Evolutionary conservation across 257 asterid species (phyloP), one percentile per base, ranked within the genome.

Genomic region (Nicotiana benthamiana): DNA sequence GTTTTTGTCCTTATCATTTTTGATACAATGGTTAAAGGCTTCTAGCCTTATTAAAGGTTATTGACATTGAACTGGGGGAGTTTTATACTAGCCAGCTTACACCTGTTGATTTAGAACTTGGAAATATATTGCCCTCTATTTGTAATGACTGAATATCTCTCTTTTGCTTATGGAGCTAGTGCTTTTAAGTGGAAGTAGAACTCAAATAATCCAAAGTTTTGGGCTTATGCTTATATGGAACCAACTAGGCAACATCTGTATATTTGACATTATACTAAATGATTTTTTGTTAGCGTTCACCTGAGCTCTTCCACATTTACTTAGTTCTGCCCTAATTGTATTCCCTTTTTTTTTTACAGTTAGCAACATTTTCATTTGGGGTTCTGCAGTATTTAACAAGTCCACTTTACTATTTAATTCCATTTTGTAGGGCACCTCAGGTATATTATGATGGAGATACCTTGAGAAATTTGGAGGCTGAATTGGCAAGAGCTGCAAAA

Each of bases 401-500:
- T 24, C 18, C 22, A 4, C 11, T 61, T 61, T 70, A 46, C 78
- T 46, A 3, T 46, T 22, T 10, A 24, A 26, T 27, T 15, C 30
- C 61, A 26, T 72, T 28, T 52, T 80, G 81, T 96, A 95, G 98
- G 98, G 87, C 94, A 40, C 99, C 99, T 76, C 89, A 86, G 81
- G 96, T 93, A 60, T 95, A 91, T 78, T 95, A 83, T 86, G 91
- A 77, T 48, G 97, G 93, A 64, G 97, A 91, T 5, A 81, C 68
- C 3, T 87, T 95, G 30, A 91, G 83, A 88, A 95, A 95, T 83
- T 90, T 95, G 90, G 94, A 92, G 86, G 84, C 96, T 80, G 99
- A 93, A 81, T 77, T 95, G 83, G 91, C 82, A 52, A 90, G 99
- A 88, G 92, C 99, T 86, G 90, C 95, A 22, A 95, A 93, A 89